phyloP scores from a whole-genome alignment of 176 grass and related monocot species.

The sorghum (Sorghum bicolor) region Sorghum_bicolor_NCBIv3 NC_012870.2:80138001-80138500 shows the following conservation, averaged over 20 bases:
- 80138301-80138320: background rate
- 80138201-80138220: slow-evolving; percentile 49
- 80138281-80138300: slow-evolving; percentile 95
- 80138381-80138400: background rate
- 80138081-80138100: slow-evolving; percentile 99
- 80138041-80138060: slow-evolving; percentile 31
- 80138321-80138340: background rate
- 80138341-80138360: background rate
- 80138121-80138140: slow-evolving; percentile 98
- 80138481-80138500: background rate
- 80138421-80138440: background rate
- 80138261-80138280: slow-evolving; percentile 96
- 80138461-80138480: background rate
- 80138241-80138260: slow-evolving; percentile 83
- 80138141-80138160: slow-evolving; percentile 13
- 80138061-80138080: slow-evolving; percentile 91
- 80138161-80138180: background rate
- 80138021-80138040: slow-evolving; percentile 12
- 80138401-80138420: background rate
- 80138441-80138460: background rate
- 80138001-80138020: background rate
- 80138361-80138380: background rate
- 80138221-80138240: slow-evolving; percentile 91
- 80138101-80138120: slow-evolving; percentile 85
- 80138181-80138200: slow-evolving; percentile 20